Evolutionary conservation across 1,139 yeast species (phyloP).

Genomic region (Pichia sp.): DNA sequence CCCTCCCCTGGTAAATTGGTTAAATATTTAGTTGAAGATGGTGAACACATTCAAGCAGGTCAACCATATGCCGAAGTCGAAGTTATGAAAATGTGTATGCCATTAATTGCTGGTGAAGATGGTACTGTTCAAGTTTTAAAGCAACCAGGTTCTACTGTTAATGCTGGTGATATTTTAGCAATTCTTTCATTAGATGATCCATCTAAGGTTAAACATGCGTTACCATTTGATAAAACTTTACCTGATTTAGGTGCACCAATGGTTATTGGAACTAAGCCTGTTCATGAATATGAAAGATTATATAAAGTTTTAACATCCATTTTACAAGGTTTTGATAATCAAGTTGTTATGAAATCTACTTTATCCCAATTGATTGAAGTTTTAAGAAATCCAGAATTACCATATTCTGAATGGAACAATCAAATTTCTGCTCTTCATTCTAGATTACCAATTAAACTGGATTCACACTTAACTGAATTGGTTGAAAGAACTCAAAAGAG

Average conservation of each 20-base stretch:
- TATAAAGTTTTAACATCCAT: constrained; percentile 65
- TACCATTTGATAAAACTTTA: constrained; percentile 89
- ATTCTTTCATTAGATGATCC: constrained; percentile 94
- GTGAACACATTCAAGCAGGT: constrained; percentile 88
- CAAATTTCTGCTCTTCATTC: constrained; percentile 88
- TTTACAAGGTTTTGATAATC: constrained; percentile 88
- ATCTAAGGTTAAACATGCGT: constrained; percentile 92
- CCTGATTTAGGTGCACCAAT: constrained; percentile 84
- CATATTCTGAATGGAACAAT: constrained; percentile 86
- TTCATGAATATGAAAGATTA: constrained; percentile 60
- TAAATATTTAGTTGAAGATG: constrained; percentile 86
- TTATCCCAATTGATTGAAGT: constrained; percentile 65
- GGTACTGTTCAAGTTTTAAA: constrained; percentile 89
- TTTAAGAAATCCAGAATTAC: constrained; percentile 73
- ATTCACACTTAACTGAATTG: constrained; percentile 55
- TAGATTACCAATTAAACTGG: constrained; percentile 74
- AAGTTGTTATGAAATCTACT: constrained; percentile 82
- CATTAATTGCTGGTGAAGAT: constrained; percentile 82
- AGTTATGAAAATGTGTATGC: constrained; percentile 98
- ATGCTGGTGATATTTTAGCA: constrained; percentile 95
- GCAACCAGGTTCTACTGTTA: constrained; percentile 96
- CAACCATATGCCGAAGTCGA: constrained; percentile 97
- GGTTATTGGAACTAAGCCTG: constrained; percentile 77
- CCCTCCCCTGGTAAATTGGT: constrained; percentile 99
- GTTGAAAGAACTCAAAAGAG: constrained; percentile 65